Percentiles rank a stretch among this genome's conserved stretches.
Conservation (phyloP, 257 asterid genomes). For the Scutellaria minor region DNA sequence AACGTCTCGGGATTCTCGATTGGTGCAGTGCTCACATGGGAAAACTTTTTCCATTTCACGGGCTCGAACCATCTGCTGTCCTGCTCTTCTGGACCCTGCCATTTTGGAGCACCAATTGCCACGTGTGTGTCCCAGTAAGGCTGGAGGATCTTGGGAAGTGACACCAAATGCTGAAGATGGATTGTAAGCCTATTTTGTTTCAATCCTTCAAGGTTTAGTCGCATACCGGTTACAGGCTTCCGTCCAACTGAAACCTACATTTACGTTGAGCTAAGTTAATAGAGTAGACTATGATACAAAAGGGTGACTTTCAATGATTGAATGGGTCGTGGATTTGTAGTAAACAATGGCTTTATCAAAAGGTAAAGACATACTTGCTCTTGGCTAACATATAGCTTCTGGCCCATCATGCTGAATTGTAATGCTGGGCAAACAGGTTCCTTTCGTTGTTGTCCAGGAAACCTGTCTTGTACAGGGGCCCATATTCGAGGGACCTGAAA, state of each 20-base stretch:
- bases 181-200: constrained; percentile 69
- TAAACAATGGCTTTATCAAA: not conserved
- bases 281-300: not conserved
- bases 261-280: constrained; percentile 16
- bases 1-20: constrained; percentile 72
- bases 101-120: constrained; percentile 83
- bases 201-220: constrained; percentile 68
- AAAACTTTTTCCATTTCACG: constrained; percentile 83
- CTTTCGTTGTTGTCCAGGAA: constrained; percentile 79
- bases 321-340: not conserved
- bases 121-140: constrained; percentile 78
- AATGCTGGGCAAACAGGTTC: constrained; percentile 85
- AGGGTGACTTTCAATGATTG: not conserved
- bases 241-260: constrained; percentile 81
- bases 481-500: constrained; percentile 81
- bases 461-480: constrained; percentile 75
- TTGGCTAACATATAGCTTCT: constrained; percentile 79
- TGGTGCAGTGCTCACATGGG: constrained; percentile 84
- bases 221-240: constrained; percentile 83
- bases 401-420: constrained; percentile 94
- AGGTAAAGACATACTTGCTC: constrained; percentile 63
- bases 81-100: constrained; percentile 95
- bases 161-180: constrained; percentile 64
- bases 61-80: constrained; percentile 93
- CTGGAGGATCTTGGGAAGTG: constrained; percentile 75